Base-by-base conservation (phyloP, 768 basidiomycete species). In the Xerocomellus chrysenteron region DNA sequence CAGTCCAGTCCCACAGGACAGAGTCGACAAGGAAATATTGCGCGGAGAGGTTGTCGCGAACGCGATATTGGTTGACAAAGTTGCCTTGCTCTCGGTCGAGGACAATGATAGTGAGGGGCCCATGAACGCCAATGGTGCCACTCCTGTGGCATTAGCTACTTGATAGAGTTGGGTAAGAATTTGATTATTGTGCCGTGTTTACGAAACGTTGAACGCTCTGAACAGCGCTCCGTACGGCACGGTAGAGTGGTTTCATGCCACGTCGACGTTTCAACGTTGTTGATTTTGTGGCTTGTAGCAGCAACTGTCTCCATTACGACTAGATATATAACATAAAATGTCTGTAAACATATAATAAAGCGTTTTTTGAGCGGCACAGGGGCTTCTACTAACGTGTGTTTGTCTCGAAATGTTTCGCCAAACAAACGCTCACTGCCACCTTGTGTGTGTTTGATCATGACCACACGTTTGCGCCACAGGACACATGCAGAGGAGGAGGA, bases 401-500 rank as follows among this genome's bases (percentile, higher is more conserved):
- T 63, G 51, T 68, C 67, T 72, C 63, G 21, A 48, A 74, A 56
- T 73, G 59, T 49, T 28, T 70, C 68, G 70, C 64, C 69, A 72
- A 76, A 76, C 58, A 74, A 56, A 12, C 10, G 2, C 28, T 57
- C 54, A 85, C 83, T 79, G 75, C 82, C 58, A 78, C 83, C 26
- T 70, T 65, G 49, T 66, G 49, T 60, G 79, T 65, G 72, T 85
- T 58, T 77, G 4, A 49, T 55, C 82, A 77, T 86, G 64, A 80
- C 85, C 28, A 77, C 75, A 47, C 74, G 85, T 66, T 74, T 87
- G 52, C 82, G 87, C 61, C 87, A 88, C 65, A 78, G 87, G 64
- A 79, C 82, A 21, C 75, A 80, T 21, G 74, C 76, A 13, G 92
- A 94, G 65, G 91, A 93, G 60, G 92, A 94, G 71, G 92, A 94